Percentiles rank a stretch among this genome's conserved stretches.
phyloP scores from a whole-genome alignment of 179 eudicot species.

The Camellia oleifera region DNA sequence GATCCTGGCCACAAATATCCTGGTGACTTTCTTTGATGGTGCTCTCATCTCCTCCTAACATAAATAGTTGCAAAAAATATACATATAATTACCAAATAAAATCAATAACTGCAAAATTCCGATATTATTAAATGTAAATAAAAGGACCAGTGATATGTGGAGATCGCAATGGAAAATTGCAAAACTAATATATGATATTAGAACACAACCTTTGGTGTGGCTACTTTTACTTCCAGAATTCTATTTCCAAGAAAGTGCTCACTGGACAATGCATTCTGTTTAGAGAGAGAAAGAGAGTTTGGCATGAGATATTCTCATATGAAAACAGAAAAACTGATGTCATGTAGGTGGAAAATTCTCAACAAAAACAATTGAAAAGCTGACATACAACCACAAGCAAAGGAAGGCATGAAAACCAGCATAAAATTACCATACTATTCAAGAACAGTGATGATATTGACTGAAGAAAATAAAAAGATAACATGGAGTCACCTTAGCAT shows the following conservation, averaged over 20 bases:
- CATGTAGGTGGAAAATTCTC: not conserved
- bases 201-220: slow-evolving; percentile 89
- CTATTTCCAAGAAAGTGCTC: slow-evolving; percentile 88
- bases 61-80: not conserved
- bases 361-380: not conserved
- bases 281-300: not conserved
- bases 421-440: no score
- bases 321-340: not conserved
- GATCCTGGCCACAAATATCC: slow-evolving; percentile 97
- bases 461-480: not conserved
- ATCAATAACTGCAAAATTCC: not conserved
- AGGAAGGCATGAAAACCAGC: not conserved
- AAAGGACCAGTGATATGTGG: not conserved
- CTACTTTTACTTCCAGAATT: slow-evolving; percentile 92
- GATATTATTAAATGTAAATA: not conserved
- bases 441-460: not conserved
- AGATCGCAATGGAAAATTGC: not conserved
- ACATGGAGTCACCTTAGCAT: slow-evolving; percentile 69
- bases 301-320: not conserved
- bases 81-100: slow-evolving; percentile 1
- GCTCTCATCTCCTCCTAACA: slow-evolving; percentile 89
- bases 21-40: slow-evolving; percentile 83
- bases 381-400: not conserved
- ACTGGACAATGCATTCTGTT: slow-evolving; percentile 64
- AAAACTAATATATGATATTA: not conserved